These are phyloP conservation scores for Trametes hirsuta DNA, from an alignment of 1,284 basidiomycete genomes.

Conservation along the genomic window DNA sequence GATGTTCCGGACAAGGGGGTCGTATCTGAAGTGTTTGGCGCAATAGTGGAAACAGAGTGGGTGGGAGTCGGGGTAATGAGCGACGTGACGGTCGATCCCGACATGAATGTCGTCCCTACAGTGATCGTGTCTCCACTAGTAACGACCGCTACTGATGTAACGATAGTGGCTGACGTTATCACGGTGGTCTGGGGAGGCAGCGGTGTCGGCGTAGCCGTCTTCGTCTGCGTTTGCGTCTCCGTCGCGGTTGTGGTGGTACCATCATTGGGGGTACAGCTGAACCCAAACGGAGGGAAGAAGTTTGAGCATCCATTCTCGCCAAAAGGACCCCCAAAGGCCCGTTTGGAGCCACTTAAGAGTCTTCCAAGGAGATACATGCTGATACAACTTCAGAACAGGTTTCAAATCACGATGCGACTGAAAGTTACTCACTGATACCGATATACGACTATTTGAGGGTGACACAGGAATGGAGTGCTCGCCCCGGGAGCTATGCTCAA, in stretches of 20 bases:
- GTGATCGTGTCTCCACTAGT: constrained; percentile 9
- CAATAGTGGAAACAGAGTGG: not conserved
- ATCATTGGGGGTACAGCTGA: not conserved
- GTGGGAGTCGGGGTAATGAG: not conserved
- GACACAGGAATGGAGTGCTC: too few relatives aligned
- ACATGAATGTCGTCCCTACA: not conserved
- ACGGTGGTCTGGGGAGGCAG: constrained; percentile 3
- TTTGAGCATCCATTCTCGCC: not conserved
- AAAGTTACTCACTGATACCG: not conserved
- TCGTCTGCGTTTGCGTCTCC: not conserved
- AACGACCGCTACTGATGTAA: constrained; percentile 9
- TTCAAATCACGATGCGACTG: too few relatives aligned
- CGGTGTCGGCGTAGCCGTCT: not conserved
- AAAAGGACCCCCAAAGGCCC: constrained; percentile 3
- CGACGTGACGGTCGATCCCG: not conserved
- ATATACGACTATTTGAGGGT: not conserved
- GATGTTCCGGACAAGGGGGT: too few relatives aligned
- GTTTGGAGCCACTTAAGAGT: not conserved
- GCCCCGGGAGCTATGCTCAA: too few relatives aligned
- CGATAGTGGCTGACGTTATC: constrained; percentile 5
- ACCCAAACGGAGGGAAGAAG: constrained; percentile 1
- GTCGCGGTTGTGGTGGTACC: not conserved
- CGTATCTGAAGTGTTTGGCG: not conserved
- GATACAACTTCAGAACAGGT: not conserved
- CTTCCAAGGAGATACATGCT: not conserved